A percentile compares a stretch with the other conserved stretches of the same genome.
Evolutionary conservation across 306 rosid genomes (phyloP).

Genomic region (Prinsepia uniflora): DNA sequence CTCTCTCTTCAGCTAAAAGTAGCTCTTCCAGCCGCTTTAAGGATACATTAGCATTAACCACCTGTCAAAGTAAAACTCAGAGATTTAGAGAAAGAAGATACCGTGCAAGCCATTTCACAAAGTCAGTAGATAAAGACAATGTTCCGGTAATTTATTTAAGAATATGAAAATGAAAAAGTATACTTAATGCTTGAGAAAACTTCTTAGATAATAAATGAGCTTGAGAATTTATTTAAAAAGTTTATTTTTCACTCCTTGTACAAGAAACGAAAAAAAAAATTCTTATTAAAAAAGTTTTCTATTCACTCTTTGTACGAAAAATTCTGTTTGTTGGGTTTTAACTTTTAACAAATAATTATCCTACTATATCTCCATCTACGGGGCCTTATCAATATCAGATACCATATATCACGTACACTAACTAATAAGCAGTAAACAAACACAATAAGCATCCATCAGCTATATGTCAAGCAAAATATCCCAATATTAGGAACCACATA

Average conservation of each 20-base stretch:
- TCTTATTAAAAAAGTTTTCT: no score
- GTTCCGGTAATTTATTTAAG: not conserved
- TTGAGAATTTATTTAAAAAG: no score
- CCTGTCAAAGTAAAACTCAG: conserved; percentile 45
- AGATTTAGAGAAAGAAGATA: conserved; percentile 18
- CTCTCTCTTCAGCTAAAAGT: conserved; percentile 77
- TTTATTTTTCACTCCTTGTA: no score
- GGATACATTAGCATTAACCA: conserved; percentile 90
- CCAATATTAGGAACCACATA: not conserved
- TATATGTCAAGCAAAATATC: not conserved
- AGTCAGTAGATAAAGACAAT: conserved; percentile 8
- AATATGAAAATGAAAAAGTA: not conserved
- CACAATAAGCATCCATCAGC: not conserved
- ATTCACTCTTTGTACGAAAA: no score
- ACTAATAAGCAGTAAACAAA: not conserved
- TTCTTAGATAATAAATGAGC: no score
- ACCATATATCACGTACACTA: not conserved
- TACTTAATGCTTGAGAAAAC: not conserved
- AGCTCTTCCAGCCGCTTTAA: conserved; percentile 82
- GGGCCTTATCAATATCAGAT: not conserved
- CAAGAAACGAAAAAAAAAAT: no score
- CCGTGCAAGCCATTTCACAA: conserved; percentile 1
- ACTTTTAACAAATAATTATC: not conserved
- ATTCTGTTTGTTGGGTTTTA: no score
- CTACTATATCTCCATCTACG: not conserved